Evolutionary conservation across 192 early-diverging fungal species (phyloP).

Genomic region (Helicostylum pulchrum): DNA sequence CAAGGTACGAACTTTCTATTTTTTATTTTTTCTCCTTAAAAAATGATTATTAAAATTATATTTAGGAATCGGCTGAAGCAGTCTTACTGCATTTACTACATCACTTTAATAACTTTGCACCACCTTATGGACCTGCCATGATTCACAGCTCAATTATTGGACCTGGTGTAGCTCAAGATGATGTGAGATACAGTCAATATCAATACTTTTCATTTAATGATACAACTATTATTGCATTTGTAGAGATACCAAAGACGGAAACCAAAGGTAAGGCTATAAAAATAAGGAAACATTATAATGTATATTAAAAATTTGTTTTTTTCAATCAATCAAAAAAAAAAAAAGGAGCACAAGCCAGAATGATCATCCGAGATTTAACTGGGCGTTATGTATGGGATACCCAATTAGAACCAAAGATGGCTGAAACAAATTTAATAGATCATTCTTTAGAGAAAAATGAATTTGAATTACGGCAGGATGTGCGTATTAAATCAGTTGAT

Average conservation of each 20-base stretch:
- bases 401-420: constrained; percentile 33
- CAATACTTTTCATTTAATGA: constrained; percentile 76
- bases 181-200: constrained; percentile 46
- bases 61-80: constrained; percentile 67
- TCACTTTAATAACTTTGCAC: constrained; percentile 65
- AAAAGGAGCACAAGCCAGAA: constrained; percentile 45
- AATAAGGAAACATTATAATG: neutral
- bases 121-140: constrained; percentile 55
- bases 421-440: neutral
- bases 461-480: neutral
- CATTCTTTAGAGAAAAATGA: neutral
- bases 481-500: constrained; percentile 4
- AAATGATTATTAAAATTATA: neutral
- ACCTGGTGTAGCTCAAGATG: constrained; percentile 33
- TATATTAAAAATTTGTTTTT: constrained; percentile 2
- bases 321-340: neutral
- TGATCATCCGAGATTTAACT: constrained; percentile 72
- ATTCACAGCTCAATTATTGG: constrained; percentile 38
- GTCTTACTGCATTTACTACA: constrained; percentile 67
- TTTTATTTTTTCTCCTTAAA: neutral
- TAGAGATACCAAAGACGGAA: constrained; percentile 55
- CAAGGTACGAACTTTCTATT: constrained; percentile 19
- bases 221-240: constrained; percentile 65
- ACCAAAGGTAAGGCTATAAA: constrained; percentile 33
- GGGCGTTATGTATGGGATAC: constrained; percentile 84